A percentile compares a stretch with the other conserved stretches of the same genome.
phyloP scores from a whole-genome alignment of 192 early-diverging fungal species.

The Coemansia sp. region DNA sequence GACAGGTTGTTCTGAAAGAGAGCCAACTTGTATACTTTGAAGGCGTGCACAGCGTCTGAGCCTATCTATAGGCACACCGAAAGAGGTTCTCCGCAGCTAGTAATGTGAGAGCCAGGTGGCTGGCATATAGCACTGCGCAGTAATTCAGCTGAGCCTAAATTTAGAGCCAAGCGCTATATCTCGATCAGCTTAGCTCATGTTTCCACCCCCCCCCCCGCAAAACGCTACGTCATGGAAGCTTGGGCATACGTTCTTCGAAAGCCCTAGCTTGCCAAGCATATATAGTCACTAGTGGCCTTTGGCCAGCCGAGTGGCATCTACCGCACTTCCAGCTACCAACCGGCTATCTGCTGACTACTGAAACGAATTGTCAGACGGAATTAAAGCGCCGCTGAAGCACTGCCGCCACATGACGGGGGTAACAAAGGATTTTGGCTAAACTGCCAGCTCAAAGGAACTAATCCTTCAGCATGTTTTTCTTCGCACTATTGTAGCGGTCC shows the following conservation, averaged over 20 bases:
- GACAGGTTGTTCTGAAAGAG: neutral
- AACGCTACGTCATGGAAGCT: neutral
- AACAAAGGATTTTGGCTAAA: too few relatives aligned
- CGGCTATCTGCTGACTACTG: too few relatives aligned
- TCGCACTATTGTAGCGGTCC: too few relatives aligned
- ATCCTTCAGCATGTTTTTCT: too few relatives aligned
- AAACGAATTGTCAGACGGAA: neutral
- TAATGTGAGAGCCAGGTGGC: neutral
- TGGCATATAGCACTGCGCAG: neutral
- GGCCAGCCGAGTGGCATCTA: too few relatives aligned
- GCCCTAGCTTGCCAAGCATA: neutral
- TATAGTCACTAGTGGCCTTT: neutral
- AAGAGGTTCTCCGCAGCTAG: neutral
- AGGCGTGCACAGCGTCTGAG: neutral
- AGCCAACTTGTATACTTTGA: neutral
- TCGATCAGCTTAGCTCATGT: neutral
- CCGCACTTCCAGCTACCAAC: too few relatives aligned
- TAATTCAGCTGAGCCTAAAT: neutral
- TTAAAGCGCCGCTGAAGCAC: neutral
- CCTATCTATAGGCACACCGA: constrained; percentile 4
- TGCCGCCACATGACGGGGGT: neutral
- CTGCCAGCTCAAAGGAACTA: too few relatives aligned
- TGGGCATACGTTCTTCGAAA: neutral
- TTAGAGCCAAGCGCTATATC: neutral
- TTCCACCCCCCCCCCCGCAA: neutral